Evolutionary conservation across 805 yeast species (phyloP).

Genomic region (Candida yuanshanica): DNA sequence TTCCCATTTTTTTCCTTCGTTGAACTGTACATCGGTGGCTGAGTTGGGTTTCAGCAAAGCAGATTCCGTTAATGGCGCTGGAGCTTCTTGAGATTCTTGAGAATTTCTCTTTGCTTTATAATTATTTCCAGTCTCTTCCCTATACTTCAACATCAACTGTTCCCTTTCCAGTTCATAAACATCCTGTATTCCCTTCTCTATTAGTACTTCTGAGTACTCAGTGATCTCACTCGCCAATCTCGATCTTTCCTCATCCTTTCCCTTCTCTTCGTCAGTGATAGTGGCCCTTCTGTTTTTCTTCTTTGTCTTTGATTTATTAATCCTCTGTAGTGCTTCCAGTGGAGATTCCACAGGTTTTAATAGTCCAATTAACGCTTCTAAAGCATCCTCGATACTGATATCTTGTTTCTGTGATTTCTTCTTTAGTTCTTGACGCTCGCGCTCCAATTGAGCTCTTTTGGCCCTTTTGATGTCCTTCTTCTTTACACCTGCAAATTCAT

Average conservation of each 20-base stretch:
- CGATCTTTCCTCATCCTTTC: constrained; percentile 19
- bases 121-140: constrained; percentile 37
- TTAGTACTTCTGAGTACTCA: constrained; percentile 40
- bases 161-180: constrained; percentile 53
- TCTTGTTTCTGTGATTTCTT: constrained; percentile 9
- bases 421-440: constrained; percentile 21
- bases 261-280: constrained; percentile 12
- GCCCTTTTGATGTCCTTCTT: constrained; percentile 34
- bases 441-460: constrained; percentile 26
- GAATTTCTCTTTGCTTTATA: constrained; percentile 9
- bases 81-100: too few relatives aligned
- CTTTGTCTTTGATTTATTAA: constrained; percentile 24
- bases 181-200: constrained; percentile 35
- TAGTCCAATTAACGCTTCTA: constrained; percentile 32
- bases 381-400: constrained; percentile 17
- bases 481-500: constrained; percentile 29
- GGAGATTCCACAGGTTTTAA: constrained; percentile 58
- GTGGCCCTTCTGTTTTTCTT: constrained; percentile 13
- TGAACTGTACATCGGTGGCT: too few relatives aligned
- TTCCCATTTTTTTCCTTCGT: constrained; percentile 35
- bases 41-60: constrained; percentile 12
- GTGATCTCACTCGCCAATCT: constrained; percentile 36
- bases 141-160: constrained; percentile 42
- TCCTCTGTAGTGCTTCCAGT: constrained; percentile 46
- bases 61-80: too few relatives aligned